Percentiles rank a stretch among this genome's conserved stretches.
These are phyloP conservation scores for Didymella exigua DNA, from an alignment of 2,329 filamentous ascomycete species.

Conservation along the genomic window DNA sequence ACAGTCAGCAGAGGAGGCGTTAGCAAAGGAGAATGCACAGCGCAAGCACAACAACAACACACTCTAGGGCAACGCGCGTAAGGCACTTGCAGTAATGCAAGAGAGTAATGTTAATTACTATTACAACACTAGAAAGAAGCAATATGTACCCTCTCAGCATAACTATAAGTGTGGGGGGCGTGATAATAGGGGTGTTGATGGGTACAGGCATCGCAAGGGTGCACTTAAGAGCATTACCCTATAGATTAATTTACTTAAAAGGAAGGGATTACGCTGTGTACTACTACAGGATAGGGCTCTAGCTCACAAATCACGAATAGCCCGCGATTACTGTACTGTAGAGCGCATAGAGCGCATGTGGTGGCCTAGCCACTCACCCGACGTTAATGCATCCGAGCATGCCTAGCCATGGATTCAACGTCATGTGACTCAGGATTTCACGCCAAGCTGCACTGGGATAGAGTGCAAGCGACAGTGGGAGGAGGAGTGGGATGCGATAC, in stretches of 20 bases:
- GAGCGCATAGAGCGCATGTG: too few species aligned
- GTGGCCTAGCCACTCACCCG: too few species aligned
- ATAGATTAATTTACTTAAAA: too few species aligned
- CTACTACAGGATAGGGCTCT: too few species aligned
- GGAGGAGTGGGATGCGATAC: conserved; percentile 3
- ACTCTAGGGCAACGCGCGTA: not conserved
- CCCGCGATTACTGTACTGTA: too few species aligned
- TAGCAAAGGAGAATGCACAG: too few species aligned
- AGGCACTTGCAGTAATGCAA: not conserved
- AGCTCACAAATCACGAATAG: too few species aligned
- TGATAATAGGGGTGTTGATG: not conserved
- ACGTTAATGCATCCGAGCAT: too few species aligned
- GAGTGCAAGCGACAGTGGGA: conserved; percentile 5
- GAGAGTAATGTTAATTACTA: not conserved
- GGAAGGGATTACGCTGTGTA: too few species aligned
- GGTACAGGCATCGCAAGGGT: not conserved
- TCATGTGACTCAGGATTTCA: not conserved
- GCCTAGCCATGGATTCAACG: too few species aligned
- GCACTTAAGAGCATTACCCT: too few species aligned
- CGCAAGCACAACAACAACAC: too few species aligned
- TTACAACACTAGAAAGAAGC: not conserved
- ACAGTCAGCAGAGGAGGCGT: not conserved
- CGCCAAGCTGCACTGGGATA: not conserved
- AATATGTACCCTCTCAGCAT: not conserved
- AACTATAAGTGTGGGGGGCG: not conserved